Conservation (phyloP, 768 basidiomycete species). For the Tricholoma sp. region DNA sequence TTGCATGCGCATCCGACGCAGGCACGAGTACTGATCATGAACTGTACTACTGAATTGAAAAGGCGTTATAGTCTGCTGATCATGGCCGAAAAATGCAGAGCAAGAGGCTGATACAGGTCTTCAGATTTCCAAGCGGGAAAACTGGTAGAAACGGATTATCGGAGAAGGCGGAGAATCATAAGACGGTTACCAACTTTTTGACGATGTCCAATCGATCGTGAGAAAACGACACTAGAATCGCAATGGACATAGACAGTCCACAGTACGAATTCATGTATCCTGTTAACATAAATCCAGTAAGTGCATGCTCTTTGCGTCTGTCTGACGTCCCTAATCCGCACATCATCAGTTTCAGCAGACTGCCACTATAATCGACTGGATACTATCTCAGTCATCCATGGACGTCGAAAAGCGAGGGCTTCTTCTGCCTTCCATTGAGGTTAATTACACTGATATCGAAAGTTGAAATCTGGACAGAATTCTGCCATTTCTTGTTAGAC, state of each 20-base stretch:
- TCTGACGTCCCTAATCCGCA: background rate
- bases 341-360: background rate
- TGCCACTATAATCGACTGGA: background rate
- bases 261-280: background rate
- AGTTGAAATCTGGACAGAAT: constrained; percentile 4
- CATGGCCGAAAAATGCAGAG: no score
- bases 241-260: background rate
- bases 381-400: background rate
- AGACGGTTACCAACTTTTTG: no score
- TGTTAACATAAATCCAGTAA: background rate
- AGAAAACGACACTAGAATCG: background rate
- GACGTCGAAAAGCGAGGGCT: background rate
- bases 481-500: constrained; percentile 7
- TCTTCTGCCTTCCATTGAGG: background rate
- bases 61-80: no score
- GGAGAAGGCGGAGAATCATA: no score
- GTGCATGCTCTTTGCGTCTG: no score
- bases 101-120: no score
- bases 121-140: no score
- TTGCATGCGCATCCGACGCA: no score
- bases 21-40: no score
- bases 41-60: no score
- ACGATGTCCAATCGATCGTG: no score
- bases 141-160: no score
- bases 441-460: background rate